Evolutionary conservation across 2,329 filamentous ascomycete species (phyloP), one percentile per base, ranked within the genome.

Genomic region (Diplodia scrobiculata): DNA sequence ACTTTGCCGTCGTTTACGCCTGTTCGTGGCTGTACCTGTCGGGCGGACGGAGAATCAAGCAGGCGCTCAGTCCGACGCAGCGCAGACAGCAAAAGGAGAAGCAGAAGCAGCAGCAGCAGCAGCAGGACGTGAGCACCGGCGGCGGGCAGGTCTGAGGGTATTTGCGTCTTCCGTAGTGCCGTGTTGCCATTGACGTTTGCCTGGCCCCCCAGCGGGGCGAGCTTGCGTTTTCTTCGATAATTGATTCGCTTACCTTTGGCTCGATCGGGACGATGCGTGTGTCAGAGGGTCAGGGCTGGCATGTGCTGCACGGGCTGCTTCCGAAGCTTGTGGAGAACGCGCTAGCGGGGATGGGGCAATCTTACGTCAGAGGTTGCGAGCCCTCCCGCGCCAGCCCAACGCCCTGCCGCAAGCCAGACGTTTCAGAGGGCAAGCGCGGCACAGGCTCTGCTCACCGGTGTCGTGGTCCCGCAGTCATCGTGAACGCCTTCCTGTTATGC

Each of bases 1-100:
- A 91, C 68, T 90, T 87, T 66, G 69, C 74, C 0, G 74, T 82
- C 0, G 81, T 86, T 7, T 86, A 84, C 67, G 41, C 79, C 10
- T 81, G 82, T 69, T 84, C 82, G 0, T 86, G 83, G 83, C 68
- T 86, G 1, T 86, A 85, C 73, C 75, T 87, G 19, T 73, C 74
- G n/a, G 78, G 78, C 10, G 68, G 73, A 7, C 72, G 72, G 50
- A 76, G 76, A 69, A 74, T 79, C 60, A 78, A 77, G 66, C 38
- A 47, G 58, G 17, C 25, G 19, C 32, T 63, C 32, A 63, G 60
- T 19, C 60, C 60, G 21, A 41, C 32, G 19, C 47, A 50, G 47
- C 60, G 60, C 48, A 29, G 36, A 19, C 41, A 48, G 60, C 32
- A 29, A 21, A 53, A 63, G 60, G 60, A 63, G 60, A 63, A 21